Evolutionary conservation across 805 yeast genomes (phyloP).

Genomic region (Candida argentea): DNA sequence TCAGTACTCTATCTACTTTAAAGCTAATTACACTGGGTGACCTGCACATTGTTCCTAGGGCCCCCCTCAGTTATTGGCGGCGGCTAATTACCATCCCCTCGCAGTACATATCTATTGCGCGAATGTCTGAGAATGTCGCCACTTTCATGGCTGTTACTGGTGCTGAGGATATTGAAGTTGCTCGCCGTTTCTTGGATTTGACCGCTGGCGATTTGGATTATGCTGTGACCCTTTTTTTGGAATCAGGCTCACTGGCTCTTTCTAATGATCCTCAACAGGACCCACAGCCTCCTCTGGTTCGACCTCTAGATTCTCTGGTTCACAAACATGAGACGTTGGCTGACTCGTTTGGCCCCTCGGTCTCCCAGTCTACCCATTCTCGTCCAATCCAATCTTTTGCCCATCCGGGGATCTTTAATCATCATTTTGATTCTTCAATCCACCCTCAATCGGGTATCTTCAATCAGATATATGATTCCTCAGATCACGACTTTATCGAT

Average conservation of each 20-base stretch:
- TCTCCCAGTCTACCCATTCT: no score
- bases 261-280: conserved; percentile 46
- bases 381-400: conserved; percentile 1
- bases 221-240: conserved; percentile 79
- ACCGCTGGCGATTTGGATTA: conserved; percentile 69
- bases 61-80: no score
- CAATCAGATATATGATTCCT: conserved; percentile 44
- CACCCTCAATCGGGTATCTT: conserved; percentile 42
- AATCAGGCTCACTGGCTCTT: conserved; percentile 16
- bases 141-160: conserved; percentile 81
- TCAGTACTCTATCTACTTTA: no score
- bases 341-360: conserved; percentile 21
- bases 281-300: conserved; percentile 43
- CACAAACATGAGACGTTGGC: conserved; percentile 70
- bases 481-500: conserved; percentile 23
- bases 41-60: no score
- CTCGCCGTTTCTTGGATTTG: conserved; percentile 69
- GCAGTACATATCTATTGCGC: no score
- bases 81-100: neutral
- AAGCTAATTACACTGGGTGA: no score
- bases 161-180: conserved; percentile 53
- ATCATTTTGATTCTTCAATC: no score
- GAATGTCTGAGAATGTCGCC: conserved; percentile 45
- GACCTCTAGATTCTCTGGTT: conserved; percentile 66
- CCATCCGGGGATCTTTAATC: conserved; percentile 38